Conservation (phyloP, 371 early-diverging fungal genomes). For the Phascolomyces articulosus region DNA sequence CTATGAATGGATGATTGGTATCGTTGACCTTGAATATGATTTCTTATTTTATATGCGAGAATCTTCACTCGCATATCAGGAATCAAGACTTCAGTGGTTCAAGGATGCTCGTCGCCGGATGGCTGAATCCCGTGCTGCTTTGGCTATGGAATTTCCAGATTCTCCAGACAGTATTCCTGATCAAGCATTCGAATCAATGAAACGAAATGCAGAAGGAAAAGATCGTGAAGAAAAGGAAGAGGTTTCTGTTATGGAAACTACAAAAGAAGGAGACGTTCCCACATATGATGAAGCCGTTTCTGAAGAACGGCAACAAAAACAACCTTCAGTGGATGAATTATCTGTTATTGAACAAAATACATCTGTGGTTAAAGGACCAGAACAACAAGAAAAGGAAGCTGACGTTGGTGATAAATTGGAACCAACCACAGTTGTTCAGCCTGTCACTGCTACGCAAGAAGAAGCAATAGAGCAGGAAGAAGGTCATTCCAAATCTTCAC, state of each 20-base stretch:
- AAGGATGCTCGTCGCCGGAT: background rate
- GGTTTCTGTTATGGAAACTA: background rate
- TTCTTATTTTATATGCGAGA: slow-evolving; percentile 4
- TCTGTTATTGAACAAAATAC: background rate
- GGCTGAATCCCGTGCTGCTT: background rate
- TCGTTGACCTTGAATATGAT: slow-evolving; percentile 6
- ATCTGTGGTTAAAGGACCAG: background rate
- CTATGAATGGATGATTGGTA: slow-evolving; percentile 14
- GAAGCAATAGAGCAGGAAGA: slow-evolving; percentile 4
- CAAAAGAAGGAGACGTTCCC: too few species aligned
- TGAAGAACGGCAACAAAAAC: too few species aligned
- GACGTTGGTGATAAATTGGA: too few species aligned
- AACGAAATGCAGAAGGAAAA: background rate
- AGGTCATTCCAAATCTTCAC: background rate
- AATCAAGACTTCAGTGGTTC: slow-evolving; percentile 5
- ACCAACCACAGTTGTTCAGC: too few species aligned
- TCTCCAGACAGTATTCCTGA: background rate
- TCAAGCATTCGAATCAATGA: background rate
- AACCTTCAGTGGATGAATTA: background rate
- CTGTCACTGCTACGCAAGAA: slow-evolving; percentile 1
- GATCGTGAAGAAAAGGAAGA: background rate
- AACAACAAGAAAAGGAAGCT: too few species aligned
- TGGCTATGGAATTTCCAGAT: slow-evolving; percentile 4
- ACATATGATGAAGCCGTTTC: too few species aligned
- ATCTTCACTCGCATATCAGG: background rate